Evolutionary conservation across 2,329 filamentous ascomycete species (phyloP).

Genomic region (Monosporascus sp.): DNA sequence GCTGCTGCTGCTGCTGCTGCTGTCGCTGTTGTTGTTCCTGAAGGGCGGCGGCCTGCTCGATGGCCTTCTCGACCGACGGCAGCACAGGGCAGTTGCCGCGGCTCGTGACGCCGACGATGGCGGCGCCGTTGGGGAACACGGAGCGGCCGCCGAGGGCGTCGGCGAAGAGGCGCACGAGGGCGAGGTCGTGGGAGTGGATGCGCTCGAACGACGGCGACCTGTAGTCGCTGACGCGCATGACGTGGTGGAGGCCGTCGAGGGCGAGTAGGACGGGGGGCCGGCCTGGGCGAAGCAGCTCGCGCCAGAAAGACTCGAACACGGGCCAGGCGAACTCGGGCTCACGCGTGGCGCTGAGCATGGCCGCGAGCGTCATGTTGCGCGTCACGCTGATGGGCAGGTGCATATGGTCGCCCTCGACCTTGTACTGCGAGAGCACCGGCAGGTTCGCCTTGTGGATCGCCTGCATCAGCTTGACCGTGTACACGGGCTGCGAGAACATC

Average conservation of each 20-base stretch:
- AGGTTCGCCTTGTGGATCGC: constrained; percentile 70
- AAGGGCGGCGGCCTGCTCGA: constrained; percentile 49
- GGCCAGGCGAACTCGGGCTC: constrained; percentile 76
- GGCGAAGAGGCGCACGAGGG: constrained; percentile 68
- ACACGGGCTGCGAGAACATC: constrained; percentile 74
- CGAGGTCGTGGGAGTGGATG: constrained; percentile 83
- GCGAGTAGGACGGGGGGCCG: constrained; percentile 60
- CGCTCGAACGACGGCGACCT: constrained; percentile 62
- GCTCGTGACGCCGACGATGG: constrained; percentile 69
- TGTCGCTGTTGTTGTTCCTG: too few species aligned
- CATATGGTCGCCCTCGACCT: constrained; percentile 46
- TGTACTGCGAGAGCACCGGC: constrained; percentile 50
- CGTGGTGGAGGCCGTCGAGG: constrained; percentile 73
- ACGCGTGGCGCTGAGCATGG: constrained; percentile 64
- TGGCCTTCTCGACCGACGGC: constrained; percentile 62
- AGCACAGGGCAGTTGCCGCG: constrained; percentile 63
- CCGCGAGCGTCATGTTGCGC: constrained; percentile 55
- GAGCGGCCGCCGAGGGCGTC: constrained; percentile 61
- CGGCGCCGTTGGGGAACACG: constrained; percentile 65
- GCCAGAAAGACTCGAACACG: constrained; percentile 75
- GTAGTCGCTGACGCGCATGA: constrained; percentile 77
- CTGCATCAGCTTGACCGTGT: constrained; percentile 68
- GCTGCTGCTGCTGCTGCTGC: constrained; percentile 10
- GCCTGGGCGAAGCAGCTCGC: constrained; percentile 59
- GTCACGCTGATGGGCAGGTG: constrained; percentile 56